phyloP scores from a whole-genome alignment of 164 flowering plant genomes.

The Liquidambar formosana region DNA sequence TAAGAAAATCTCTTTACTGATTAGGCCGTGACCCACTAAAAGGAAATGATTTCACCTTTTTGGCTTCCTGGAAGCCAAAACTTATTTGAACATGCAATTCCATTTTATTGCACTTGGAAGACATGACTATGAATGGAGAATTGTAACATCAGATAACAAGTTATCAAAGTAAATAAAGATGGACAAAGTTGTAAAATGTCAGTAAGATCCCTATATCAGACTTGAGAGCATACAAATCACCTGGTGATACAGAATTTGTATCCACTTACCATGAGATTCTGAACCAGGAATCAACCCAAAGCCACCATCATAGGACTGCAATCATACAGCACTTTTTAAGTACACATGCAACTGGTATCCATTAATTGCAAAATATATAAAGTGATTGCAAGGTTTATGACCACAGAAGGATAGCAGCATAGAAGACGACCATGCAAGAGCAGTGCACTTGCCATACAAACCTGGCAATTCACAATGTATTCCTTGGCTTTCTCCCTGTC shows the following conservation, averaged over 20 bases:
- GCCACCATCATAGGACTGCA: constrained; percentile 98
- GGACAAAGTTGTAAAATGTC: too few relatives aligned
- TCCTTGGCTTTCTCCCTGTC: constrained; percentile 79
- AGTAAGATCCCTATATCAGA: neutral
- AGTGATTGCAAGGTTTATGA: neutral
- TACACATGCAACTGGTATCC: neutral
- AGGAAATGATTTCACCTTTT: neutral
- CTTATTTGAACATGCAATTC: neutral
- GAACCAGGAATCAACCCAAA: constrained; percentile 90
- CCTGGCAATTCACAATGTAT: constrained; percentile 84
- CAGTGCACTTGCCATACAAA: constrained; percentile 17
- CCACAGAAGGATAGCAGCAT: neutral
- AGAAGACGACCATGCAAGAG: neutral
- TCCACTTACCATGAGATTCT: constrained; percentile 95
- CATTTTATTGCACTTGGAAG: neutral
- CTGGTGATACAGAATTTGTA: constrained; percentile 8
- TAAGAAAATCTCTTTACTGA: too few relatives aligned
- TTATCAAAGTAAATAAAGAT: neutral
- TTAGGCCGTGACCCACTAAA: too few relatives aligned
- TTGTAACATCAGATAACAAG: neutral
- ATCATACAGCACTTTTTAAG: constrained; percentile 8
- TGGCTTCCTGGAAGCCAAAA: neutral
- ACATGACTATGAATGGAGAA: neutral
- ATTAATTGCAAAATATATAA: neutral
- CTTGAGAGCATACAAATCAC: neutral